A percentile compares a stretch with the other conserved stretches of the same genome.
Evolutionary conservation across 495 filamentous ascomycete species (phyloP).

Genomic region (Xylaria castorea): DNA sequence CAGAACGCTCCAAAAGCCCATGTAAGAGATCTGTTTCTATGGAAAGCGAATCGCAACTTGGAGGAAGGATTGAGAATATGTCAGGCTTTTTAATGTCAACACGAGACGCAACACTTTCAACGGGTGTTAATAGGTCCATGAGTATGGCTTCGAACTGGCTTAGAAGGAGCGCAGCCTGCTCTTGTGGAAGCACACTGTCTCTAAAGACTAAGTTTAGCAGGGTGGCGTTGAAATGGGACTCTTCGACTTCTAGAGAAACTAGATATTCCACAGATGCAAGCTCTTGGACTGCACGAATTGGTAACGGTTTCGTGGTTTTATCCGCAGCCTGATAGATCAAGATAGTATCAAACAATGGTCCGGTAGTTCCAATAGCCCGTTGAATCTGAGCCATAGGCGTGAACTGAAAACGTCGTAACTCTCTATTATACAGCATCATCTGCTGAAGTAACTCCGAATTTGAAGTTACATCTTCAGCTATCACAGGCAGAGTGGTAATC

Average conservation of each 20-base stretch:
- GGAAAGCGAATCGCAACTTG: conserved; percentile 52
- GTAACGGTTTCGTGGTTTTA: not conserved
- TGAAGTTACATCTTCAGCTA: conserved; percentile 54
- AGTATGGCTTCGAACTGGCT: conserved; percentile 67
- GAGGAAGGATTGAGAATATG: conserved; percentile 63
- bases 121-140: conserved; percentile 48
- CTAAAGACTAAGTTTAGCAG: conserved; percentile 67
- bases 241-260: conserved; percentile 76
- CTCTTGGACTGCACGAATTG: conserved; percentile 45
- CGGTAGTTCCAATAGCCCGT: conserved; percentile 63
- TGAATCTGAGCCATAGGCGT: conserved; percentile 72
- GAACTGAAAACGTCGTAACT: conserved; percentile 70
- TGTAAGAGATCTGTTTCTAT: conserved; percentile 60
- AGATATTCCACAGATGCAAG: conserved; percentile 62
- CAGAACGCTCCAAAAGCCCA: conserved; percentile 64
- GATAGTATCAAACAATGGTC: conserved; percentile 77
- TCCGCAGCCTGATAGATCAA: conserved; percentile 69
- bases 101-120: conserved; percentile 38
- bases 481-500: conserved; percentile 73
- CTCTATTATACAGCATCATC: conserved; percentile 67
- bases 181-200: conserved; percentile 61
- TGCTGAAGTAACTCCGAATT: conserved; percentile 62
- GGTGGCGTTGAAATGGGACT: conserved; percentile 50
- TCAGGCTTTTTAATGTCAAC: conserved; percentile 33
- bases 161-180: conserved; percentile 68